Conservation (phyloP, 768 basidiomycete species). For the Suillus tomentosus region DNA sequence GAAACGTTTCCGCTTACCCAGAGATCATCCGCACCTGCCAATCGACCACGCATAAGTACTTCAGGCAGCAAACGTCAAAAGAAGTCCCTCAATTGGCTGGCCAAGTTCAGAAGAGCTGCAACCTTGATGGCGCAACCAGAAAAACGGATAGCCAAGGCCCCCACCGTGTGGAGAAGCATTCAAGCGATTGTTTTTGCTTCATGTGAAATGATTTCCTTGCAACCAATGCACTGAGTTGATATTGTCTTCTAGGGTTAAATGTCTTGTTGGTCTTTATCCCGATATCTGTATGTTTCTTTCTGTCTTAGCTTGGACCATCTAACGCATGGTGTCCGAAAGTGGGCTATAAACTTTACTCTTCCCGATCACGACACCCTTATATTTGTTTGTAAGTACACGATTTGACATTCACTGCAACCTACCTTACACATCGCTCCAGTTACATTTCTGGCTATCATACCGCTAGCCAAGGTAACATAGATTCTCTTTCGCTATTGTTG, state of each 20-base stretch:
- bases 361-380: constrained; percentile 59
- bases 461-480: constrained; percentile 67
- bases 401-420: background rate
- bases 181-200: constrained; percentile 56
- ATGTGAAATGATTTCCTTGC: constrained; percentile 42
- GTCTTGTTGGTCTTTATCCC: constrained; percentile 71
- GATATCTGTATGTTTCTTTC: constrained; percentile 51
- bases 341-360: constrained; percentile 68
- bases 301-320: constrained; percentile 7
- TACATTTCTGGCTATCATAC: constrained; percentile 83
- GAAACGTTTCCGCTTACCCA: background rate
- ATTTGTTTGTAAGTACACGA: constrained; percentile 62
- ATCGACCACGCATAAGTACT: background rate
- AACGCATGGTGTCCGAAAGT: constrained; percentile 41
- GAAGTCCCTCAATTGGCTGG: background rate
- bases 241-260: constrained; percentile 56
- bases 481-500: background rate
- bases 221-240: constrained; percentile 7
- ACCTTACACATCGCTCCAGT: constrained; percentile 41
- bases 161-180: constrained; percentile 48
- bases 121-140: constrained; percentile 38
- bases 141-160: constrained; percentile 42
- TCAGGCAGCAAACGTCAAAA: background rate
- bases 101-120: constrained; percentile 22
- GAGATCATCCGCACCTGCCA: background rate